Conservation (phyloP, 2,329 filamentous ascomycete genomes). For the Ophiosphaerella korrae region DNA sequence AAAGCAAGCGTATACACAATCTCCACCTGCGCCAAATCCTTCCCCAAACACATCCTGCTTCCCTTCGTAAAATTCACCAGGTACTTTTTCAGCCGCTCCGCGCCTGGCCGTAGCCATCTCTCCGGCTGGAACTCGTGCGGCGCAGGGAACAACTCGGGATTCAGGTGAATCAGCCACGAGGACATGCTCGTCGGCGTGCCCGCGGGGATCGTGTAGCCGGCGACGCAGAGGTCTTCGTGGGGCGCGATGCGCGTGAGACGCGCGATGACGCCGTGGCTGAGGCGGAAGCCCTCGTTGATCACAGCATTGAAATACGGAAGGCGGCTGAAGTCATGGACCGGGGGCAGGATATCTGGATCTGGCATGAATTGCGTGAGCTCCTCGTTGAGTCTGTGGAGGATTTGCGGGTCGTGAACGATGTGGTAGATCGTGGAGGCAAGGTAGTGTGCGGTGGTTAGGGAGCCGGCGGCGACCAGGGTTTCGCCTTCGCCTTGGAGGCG, state of each 20-base stretch:
- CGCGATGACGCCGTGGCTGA: slow-evolving; percentile 29
- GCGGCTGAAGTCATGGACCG: slow-evolving; percentile 9
- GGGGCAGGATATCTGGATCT: not conserved
- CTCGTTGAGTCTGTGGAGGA: slow-evolving; percentile 14
- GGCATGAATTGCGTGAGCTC: slow-evolving; percentile 21
- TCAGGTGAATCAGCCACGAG: slow-evolving; percentile 16
- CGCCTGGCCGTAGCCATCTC: slow-evolving; percentile 29
- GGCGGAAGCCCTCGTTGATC: slow-evolving; percentile 29
- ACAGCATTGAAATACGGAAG: slow-evolving; percentile 28
- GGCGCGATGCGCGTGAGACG: slow-evolving; percentile 26
- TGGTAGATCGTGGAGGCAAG: slow-evolving; percentile 20
- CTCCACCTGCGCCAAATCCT: slow-evolving; percentile 39
- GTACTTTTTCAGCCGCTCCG: slow-evolving; percentile 34
- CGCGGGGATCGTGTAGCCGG: slow-evolving; percentile 16
- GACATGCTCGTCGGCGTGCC: slow-evolving; percentile 36
- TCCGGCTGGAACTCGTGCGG: slow-evolving; percentile 29
- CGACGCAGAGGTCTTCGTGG: slow-evolving; percentile 18
- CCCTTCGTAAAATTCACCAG: slow-evolving; percentile 48
- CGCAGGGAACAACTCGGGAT: slow-evolving; percentile 25
- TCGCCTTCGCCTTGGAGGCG: slow-evolving; percentile 15
- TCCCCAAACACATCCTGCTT: slow-evolving; percentile 49
- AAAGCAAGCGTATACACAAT: slow-evolving; percentile 22
- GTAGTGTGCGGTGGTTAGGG: slow-evolving; percentile 13
- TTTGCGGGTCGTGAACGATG: slow-evolving; percentile 23
- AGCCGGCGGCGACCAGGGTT: slow-evolving; percentile 12